A percentile compares a stretch with the other conserved stretches of the same genome.
Conservation (phyloP, 768 basidiomycete genomes). For the Chalciporus piperatus region DNA sequence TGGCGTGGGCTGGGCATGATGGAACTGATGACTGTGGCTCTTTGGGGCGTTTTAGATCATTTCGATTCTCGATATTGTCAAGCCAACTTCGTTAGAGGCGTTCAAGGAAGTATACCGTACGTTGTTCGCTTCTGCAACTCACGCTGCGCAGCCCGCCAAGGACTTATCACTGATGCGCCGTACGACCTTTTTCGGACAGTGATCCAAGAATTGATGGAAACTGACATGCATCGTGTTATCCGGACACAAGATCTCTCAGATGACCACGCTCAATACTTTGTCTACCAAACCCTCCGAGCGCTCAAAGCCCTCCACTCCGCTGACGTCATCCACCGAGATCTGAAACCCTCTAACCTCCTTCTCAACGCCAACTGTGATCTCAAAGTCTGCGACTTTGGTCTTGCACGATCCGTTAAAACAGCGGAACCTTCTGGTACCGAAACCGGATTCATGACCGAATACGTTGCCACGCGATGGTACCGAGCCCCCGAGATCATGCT, state of each 20-base stretch:
- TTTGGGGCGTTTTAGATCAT: slow-evolving; percentile 57
- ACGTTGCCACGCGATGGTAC: slow-evolving; percentile 98
- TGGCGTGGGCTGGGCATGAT: not conserved
- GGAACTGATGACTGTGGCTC: not conserved
- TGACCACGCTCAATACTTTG: slow-evolving; percentile 93
- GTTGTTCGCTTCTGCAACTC: too few relatives aligned
- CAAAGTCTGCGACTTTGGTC: slow-evolving; percentile 94
- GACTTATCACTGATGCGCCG: not conserved
- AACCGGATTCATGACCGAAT: slow-evolving; percentile 93
- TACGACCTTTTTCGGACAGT: slow-evolving; percentile 42
- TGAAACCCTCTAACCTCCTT: slow-evolving; percentile 97
- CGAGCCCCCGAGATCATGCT: slow-evolving; percentile 99
- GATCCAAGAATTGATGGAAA: slow-evolving; percentile 92
- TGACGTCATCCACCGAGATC: slow-evolving; percentile 93
- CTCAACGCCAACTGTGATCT: slow-evolving; percentile 96
- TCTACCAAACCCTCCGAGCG: slow-evolving; percentile 91
- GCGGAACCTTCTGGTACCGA: slow-evolving; percentile 83
- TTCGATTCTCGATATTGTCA: slow-evolving; percentile 86
- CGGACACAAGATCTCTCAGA: slow-evolving; percentile 93
- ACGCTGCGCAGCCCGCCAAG: not conserved
- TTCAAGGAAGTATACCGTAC: slow-evolving; percentile 85
- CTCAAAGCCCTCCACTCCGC: slow-evolving; percentile 96
- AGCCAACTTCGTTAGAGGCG: slow-evolving; percentile 71
- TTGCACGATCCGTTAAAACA: slow-evolving; percentile 86
- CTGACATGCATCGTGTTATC: slow-evolving; percentile 96